These are phyloP conservation scores for Onygenales sp. DNA, from an alignment of 2,329 filamentous ascomycete species.

Conservation along the genomic window DNA sequence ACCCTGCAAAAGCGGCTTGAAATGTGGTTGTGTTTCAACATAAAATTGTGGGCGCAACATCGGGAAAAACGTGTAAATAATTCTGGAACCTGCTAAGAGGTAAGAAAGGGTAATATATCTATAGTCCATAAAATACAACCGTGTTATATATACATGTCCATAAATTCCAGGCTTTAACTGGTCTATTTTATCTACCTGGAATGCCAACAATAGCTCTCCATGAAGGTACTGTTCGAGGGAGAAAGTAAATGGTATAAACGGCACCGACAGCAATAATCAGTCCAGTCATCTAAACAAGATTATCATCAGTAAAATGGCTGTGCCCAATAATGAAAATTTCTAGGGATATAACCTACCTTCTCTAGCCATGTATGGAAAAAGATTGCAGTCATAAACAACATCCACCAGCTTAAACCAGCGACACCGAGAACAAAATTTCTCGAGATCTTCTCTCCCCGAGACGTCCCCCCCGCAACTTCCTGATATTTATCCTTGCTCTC, in stretches of 20 bases:
- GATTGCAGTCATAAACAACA: constrained; percentile 96
- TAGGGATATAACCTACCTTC: constrained; percentile 53
- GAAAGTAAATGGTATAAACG: constrained; percentile 43
- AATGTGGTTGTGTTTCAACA: background rate
- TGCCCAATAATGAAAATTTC: constrained; percentile 7
- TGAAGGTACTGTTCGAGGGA: constrained; percentile 35
- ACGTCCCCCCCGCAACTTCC: constrained; percentile 24
- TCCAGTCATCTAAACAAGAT: constrained; percentile 37
- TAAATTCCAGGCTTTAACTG: background rate
- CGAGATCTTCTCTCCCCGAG: constrained; percentile 44
- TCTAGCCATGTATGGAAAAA: constrained; percentile 99
- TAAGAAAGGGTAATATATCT: background rate
- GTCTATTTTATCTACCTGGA: constrained; percentile 23
- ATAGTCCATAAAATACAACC: constrained; percentile 1
- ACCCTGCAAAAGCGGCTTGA: background rate
- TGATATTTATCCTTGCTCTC: constrained; percentile 34
- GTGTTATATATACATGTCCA: background rate
- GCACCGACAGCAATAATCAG: constrained; percentile 38
- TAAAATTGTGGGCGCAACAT: background rate
- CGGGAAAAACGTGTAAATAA: background rate
- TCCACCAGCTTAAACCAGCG: constrained; percentile 72
- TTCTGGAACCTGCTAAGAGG: background rate
- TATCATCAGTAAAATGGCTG: constrained; percentile 2
- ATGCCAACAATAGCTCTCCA: constrained; percentile 40
- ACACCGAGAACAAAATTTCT: constrained; percentile 45